phyloP scores from a whole-genome alignment of 345 rosid species.

The Carallia brachiata region DNA sequence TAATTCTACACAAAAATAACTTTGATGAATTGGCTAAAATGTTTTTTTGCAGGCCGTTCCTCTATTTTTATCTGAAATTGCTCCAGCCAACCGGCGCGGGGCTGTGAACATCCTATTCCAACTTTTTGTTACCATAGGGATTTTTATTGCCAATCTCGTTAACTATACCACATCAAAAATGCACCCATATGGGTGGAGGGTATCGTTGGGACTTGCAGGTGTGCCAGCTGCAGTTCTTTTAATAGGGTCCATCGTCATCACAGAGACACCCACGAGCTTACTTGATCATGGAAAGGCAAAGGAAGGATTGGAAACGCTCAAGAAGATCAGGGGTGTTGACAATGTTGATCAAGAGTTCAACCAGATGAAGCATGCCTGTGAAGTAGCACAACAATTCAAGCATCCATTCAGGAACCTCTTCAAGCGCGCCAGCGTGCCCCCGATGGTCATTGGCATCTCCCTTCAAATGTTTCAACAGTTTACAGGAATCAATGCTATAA shows the following conservation, averaged over 20 bases:
- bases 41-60: constrained; percentile 50
- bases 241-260: constrained; percentile 49
- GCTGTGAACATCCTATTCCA: constrained; percentile 59
- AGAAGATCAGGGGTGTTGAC: constrained; percentile 51
- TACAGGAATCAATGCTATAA: constrained; percentile 56
- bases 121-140: constrained; percentile 55
- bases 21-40: no score
- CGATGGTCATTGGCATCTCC: constrained; percentile 43
- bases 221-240: constrained; percentile 46
- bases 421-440: constrained; percentile 48
- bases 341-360: constrained; percentile 44
- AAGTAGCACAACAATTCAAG: constrained; percentile 39
- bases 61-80: constrained; percentile 62
- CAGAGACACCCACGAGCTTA: constrained; percentile 62
- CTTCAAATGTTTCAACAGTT: constrained; percentile 63
- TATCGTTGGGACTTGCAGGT: constrained; percentile 51
- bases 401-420: constrained; percentile 40
- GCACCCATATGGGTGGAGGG: constrained; percentile 55
- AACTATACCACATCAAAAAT: constrained; percentile 41
- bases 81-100: constrained; percentile 52
- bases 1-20: no score
- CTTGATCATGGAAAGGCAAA: constrained; percentile 37
- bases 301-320: constrained; percentile 33
- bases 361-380: constrained; percentile 39
- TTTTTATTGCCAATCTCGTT: constrained; percentile 47